These are phyloP conservation scores for Melaleuca quinquenervia DNA, from an alignment of 345 rosid genomes.

Conservation along the genomic window DNA sequence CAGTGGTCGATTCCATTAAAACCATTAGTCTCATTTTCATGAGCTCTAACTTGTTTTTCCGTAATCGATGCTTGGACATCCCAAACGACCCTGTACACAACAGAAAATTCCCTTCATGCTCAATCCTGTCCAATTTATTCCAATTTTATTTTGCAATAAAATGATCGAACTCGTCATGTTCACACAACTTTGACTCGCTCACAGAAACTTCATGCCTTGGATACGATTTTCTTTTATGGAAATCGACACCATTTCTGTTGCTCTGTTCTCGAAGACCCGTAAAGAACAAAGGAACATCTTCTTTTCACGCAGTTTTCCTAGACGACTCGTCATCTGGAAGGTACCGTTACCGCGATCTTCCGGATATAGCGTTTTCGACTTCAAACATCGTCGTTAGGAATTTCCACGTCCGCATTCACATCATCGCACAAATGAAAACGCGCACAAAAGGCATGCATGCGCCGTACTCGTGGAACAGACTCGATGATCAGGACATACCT, in stretches of 20 bases:
- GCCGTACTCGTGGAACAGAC: neutral
- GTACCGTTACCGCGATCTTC: neutral
- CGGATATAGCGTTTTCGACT: neutral
- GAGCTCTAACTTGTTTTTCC: neutral
- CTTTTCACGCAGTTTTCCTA: neutral
- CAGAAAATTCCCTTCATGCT: neutral
- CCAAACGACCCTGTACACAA: neutral
- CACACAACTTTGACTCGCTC: neutral
- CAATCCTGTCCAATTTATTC: neutral
- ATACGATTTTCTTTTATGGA: neutral
- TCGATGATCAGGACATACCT: slow-evolving; percentile 21
- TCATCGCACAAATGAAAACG: neutral
- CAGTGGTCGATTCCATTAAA: neutral
- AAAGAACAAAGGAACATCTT: neutral
- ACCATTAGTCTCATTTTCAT: neutral
- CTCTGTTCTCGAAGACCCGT: neutral
- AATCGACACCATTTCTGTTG: neutral
- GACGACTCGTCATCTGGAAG: neutral
- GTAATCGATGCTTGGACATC: neutral
- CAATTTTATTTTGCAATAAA: neutral
- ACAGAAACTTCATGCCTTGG: neutral
- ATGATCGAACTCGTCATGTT: neutral
- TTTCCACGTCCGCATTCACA: neutral
- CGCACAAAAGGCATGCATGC: neutral
- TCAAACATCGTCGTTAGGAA: neutral